Percentiles rank a stretch among this genome's conserved stretches.
Conservation (phyloP, 495 filamentous ascomycete genomes). For the Neurospora sublineolata region DNA sequence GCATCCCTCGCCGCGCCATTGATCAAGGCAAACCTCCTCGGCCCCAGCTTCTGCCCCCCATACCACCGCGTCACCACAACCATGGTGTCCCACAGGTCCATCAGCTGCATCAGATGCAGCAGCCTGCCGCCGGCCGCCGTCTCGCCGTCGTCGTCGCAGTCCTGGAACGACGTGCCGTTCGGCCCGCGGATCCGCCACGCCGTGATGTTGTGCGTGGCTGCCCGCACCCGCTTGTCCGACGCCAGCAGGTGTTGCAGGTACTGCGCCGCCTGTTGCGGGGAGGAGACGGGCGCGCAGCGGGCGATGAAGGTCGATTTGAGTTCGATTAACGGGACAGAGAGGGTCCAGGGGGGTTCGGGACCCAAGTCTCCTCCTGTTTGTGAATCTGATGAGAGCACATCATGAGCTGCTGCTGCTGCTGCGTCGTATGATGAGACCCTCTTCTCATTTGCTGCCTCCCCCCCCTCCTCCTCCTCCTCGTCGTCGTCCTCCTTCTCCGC, state of each 20-base stretch:
- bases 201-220: slow-evolving; percentile 84
- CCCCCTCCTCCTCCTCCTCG: not conserved
- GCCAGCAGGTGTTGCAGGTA: slow-evolving; percentile 63
- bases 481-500: slow-evolving; percentile 1
- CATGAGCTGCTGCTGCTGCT: not conserved
- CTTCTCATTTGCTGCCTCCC: not conserved
- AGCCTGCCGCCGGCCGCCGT: slow-evolving; percentile 81
- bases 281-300: slow-evolving; percentile 54
- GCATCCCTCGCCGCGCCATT: slow-evolving; percentile 77
- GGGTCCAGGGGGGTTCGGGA: slow-evolving; percentile 50
- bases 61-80: slow-evolving; percentile 97
- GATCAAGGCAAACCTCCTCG: slow-evolving; percentile 80
- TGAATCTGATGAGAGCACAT: not conserved
- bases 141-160: slow-evolving; percentile 94
- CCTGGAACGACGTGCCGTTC: slow-evolving; percentile 55
- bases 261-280: slow-evolving; percentile 52
- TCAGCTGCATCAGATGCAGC: slow-evolving; percentile 82
- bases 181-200: slow-evolving; percentile 47
- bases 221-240: slow-evolving; percentile 68
- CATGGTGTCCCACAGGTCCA: slow-evolving; percentile 85
- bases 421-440: not conserved
- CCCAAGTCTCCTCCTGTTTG: not conserved
- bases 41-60: slow-evolving; percentile 77
- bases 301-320: slow-evolving; percentile 85
- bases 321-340: slow-evolving; percentile 62